These are phyloP conservation scores for Aspergillus japonicus DNA, from an alignment of 2,329 filamentous ascomycete species.

Conservation along the genomic window DNA sequence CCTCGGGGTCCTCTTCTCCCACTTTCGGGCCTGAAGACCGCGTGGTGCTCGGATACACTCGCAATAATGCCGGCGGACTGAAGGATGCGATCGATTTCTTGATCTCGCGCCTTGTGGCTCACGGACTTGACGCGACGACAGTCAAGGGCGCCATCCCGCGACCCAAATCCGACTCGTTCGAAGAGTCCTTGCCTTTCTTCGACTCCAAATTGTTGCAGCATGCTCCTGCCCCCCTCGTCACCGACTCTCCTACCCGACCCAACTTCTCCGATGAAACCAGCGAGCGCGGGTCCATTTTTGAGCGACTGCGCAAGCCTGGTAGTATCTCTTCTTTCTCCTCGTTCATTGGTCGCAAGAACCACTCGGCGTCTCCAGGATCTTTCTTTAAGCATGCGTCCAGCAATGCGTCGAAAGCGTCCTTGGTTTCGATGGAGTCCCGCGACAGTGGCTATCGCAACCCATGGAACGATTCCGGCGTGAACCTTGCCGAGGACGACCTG, in stretches of 20 bases:
- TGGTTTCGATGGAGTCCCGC: constrained; percentile 93
- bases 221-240: constrained; percentile 74
- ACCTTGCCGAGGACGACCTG: constrained; percentile 80
- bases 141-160: constrained; percentile 94
- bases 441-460: constrained; percentile 94
- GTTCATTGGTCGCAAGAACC: constrained; percentile 96
- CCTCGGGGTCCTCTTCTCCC: constrained; percentile 41
- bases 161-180: constrained; percentile 98
- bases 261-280: constrained; percentile 78
- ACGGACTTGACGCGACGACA: constrained; percentile 81
- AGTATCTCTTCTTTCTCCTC: constrained; percentile 93
- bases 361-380: constrained; percentile 77
- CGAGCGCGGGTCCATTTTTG: constrained; percentile 80
- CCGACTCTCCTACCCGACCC: constrained; percentile 84
- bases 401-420: constrained; percentile 90
- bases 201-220: constrained; percentile 95
- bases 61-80: constrained; percentile 93
- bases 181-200: constrained; percentile 94
- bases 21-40: constrained; percentile 50
- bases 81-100: constrained; percentile 96
- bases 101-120: constrained; percentile 78
- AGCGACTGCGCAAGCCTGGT: constrained; percentile 89
- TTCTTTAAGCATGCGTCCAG: constrained; percentile 90
- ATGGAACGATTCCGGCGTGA: constrained; percentile 97
- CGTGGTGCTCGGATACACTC: constrained; percentile 79